A percentile compares a stretch with the other conserved stretches of the same genome.
Evolutionary conservation across 1,284 basidiomycete genomes (phyloP).

Genomic region (Cryptococcus amylolentus): DNA sequence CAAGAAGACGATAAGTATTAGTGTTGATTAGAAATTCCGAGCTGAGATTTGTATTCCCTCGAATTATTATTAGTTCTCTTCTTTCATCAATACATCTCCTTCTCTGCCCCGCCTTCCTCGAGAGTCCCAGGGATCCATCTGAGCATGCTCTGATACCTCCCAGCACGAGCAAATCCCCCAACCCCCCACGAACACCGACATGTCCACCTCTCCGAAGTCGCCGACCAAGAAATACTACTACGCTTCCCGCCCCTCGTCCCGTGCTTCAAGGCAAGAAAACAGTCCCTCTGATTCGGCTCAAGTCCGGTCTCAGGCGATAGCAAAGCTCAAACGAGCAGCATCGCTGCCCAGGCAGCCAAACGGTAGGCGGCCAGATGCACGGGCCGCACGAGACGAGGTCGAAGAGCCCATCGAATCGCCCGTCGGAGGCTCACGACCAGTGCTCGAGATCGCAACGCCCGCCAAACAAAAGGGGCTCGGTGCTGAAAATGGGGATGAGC

Average conservation of each 20-base stretch:
- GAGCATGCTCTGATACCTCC: background rate
- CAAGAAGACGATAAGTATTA: background rate
- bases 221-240: constrained; percentile 20
- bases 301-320: constrained; percentile 76
- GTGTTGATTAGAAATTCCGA: background rate
- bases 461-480: background rate
- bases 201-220: constrained; percentile 11
- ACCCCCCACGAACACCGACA: background rate
- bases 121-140: background rate
- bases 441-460: background rate
- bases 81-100: background rate
- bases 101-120: background rate
- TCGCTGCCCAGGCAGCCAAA: constrained; percentile 83
- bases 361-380: constrained; percentile 63
- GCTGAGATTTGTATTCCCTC: background rate
- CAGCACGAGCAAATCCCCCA: background rate
- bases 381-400: background rate
- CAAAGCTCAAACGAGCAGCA: constrained; percentile 81
- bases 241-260: constrained; percentile 22
- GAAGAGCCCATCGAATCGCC: background rate
- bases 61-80: background rate
- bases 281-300: constrained; percentile 51
- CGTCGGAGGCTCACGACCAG: background rate
- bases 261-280: constrained; percentile 8
- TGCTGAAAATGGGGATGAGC: constrained; percentile 11